A percentile compares a stretch with the other conserved stretches of the same genome.
Conservation (phyloP, 345 rosid species). For the Salix caprea region DNA sequence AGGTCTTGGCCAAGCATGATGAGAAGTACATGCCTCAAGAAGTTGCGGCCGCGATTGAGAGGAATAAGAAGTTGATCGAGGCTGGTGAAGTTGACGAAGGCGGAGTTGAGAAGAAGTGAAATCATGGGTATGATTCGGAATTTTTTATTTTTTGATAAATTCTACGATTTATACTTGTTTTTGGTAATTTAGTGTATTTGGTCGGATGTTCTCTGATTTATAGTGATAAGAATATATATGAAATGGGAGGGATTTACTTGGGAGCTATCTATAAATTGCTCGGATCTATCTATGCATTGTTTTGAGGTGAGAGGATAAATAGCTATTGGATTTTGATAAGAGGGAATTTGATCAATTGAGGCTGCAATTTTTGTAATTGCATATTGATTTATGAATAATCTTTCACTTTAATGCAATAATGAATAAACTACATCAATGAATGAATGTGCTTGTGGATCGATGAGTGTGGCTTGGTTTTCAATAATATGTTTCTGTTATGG, state of each 20-base stretch:
- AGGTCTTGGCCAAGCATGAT: slow-evolving; percentile 95
- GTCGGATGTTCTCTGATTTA: background rate
- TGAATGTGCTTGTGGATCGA: background rate
- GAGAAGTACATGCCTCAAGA: slow-evolving; percentile 98
- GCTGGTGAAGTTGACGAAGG: slow-evolving; percentile 21
- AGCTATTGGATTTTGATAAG: background rate
- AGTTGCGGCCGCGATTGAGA: slow-evolving; percentile 94
- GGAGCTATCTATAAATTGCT: no score
- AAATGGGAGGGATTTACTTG: background rate
- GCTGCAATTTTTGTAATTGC: slow-evolving; percentile 1
- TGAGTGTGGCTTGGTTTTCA: no score
- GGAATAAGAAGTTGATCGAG: slow-evolving; percentile 74
- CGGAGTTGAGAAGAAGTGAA: slow-evolving; percentile 27
- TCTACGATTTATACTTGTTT: background rate
- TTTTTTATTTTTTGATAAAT: background rate
- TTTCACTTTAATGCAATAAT: background rate
- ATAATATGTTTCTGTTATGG: background rate
- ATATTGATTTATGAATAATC: background rate
- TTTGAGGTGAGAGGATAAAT: background rate
- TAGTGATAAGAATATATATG: background rate
- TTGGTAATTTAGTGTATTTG: background rate
- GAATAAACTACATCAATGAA: background rate
- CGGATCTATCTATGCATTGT: background rate
- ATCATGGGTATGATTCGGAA: slow-evolving; percentile 13
- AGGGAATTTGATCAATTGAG: background rate